These are phyloP conservation scores for Thielaviopsis musarum DNA, from an alignment of 2,329 filamentous ascomycete species.

Conservation along the genomic window DNA sequence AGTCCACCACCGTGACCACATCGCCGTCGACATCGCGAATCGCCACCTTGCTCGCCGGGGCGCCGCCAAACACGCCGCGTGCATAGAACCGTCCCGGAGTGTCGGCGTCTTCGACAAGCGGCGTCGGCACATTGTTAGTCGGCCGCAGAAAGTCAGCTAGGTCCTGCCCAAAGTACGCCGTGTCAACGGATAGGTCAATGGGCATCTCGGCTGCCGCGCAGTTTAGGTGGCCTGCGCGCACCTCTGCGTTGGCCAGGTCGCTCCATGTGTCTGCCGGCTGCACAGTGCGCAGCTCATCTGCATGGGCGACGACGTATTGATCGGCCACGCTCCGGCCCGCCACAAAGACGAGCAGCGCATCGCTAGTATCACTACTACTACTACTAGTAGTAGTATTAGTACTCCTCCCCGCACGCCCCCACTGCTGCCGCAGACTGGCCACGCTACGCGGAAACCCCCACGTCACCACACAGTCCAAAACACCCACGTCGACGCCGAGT, in stretches of 20 bases:
- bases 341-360: constrained; percentile 77
- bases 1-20: constrained; percentile 89
- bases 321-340: constrained; percentile 83
- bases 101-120: constrained; percentile 18
- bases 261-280: constrained; percentile 81
- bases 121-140: background rate
- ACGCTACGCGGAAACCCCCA: constrained; percentile 94
- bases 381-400: constrained; percentile 35
- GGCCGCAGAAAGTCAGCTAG: constrained; percentile 31
- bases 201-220: constrained; percentile 94
- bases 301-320: constrained; percentile 94
- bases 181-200: constrained; percentile 61
- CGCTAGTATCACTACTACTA: constrained; percentile 19
- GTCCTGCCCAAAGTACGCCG: constrained; percentile 56
- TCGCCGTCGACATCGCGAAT: constrained; percentile 79
- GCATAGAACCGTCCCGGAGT: constrained; percentile 66
- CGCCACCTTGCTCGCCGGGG: constrained; percentile 65
- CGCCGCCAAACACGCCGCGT: constrained; percentile 71
- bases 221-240: constrained; percentile 85
- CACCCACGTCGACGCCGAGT: constrained; percentile 87
- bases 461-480: constrained; percentile 81
- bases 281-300: constrained; percentile 80
- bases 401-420: constrained; percentile 74
- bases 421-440: constrained; percentile 85
- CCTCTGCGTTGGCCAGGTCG: constrained; percentile 79